Evolutionary conservation across 352 stramenopile genomes (phyloP).

Genomic region (Globisporangium paddicum): DNA sequence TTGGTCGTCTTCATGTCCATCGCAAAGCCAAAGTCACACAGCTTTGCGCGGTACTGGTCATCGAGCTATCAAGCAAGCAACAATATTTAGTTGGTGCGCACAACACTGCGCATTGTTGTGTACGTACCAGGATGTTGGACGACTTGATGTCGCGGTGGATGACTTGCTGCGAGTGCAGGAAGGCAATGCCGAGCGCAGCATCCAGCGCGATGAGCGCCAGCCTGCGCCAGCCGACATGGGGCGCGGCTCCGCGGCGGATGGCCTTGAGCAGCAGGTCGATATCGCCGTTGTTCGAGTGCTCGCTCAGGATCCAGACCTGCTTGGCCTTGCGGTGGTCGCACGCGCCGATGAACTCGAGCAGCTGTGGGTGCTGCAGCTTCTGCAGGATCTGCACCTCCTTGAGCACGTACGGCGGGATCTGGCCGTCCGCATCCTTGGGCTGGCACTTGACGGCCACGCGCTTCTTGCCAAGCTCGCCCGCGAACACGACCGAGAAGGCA

Average conservation of each 20-base stretch:
- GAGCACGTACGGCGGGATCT: conserved; percentile 70
- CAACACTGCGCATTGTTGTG: background rate
- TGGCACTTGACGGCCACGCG: conserved; percentile 84
- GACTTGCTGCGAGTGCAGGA: conserved; percentile 89
- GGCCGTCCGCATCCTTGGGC: conserved; percentile 65
- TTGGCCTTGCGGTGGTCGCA: conserved; percentile 64
- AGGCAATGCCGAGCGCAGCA: conserved; percentile 90
- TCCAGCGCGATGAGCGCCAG: conserved; percentile 72
- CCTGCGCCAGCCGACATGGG: conserved; percentile 56
- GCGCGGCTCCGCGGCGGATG: conserved; percentile 37
- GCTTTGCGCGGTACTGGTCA: conserved; percentile 58
- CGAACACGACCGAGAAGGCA: conserved; percentile 78
- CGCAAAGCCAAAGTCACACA: conserved; percentile 86
- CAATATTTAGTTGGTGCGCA: background rate
- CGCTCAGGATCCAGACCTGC: conserved; percentile 82
- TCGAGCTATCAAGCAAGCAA: conserved; percentile 33
- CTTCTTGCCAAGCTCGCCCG: conserved; percentile 65
- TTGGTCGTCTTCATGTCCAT: conserved; percentile 50
- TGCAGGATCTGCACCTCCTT: conserved; percentile 73
- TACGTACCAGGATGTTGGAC: conserved; percentile 69
- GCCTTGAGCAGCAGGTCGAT: conserved; percentile 60
- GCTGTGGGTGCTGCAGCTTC: conserved; percentile 58
- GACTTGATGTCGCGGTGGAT: conserved; percentile 88
- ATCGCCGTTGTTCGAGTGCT: conserved; percentile 75
- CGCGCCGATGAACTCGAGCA: conserved; percentile 73